Conservation (phyloP, 2,329 filamentous ascomycete species). For the Diaporthe aspalathi region DNA sequence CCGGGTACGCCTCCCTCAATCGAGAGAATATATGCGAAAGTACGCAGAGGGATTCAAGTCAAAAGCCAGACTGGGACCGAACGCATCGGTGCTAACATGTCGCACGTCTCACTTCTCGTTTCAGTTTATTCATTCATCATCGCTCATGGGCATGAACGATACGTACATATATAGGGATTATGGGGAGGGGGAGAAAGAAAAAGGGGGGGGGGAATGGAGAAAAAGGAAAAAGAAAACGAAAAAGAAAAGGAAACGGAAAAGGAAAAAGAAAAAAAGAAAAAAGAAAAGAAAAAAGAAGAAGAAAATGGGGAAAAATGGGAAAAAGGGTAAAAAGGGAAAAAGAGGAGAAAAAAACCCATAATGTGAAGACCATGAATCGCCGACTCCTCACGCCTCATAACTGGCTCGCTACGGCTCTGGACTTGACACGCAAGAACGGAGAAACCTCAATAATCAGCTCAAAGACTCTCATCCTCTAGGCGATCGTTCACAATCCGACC, state of each 20-base stretch:
- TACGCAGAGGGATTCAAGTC: not conserved
- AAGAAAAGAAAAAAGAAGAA: too few relatives aligned
- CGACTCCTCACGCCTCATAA: not conserved
- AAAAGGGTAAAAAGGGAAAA: too few relatives aligned
- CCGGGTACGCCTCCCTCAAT: not conserved
- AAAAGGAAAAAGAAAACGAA: too few relatives aligned
- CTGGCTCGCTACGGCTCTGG: not conserved
- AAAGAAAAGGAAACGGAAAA: too few relatives aligned
- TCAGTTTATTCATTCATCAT: not conserved
- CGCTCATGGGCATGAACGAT: not conserved
- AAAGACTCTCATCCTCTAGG: slow-evolving; percentile 50
- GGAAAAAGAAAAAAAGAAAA: too few relatives aligned
- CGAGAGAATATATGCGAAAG: not conserved
- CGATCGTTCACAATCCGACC: slow-evolving; percentile 71
- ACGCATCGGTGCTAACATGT: not conserved
- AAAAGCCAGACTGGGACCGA: not conserved
- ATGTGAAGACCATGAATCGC: too few relatives aligned
- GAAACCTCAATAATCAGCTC: not conserved
- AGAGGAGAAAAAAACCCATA: too few relatives aligned
- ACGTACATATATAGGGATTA: too few relatives aligned
- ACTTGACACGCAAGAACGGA: too few relatives aligned
- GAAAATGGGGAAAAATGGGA: too few relatives aligned
- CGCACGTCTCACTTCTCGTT: not conserved
- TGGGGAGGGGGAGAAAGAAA: too few relatives aligned
- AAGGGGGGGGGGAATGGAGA: too few relatives aligned